Base-by-base conservation (phyloP, 768 basidiomycete species). In the Postia placenta region DNA sequence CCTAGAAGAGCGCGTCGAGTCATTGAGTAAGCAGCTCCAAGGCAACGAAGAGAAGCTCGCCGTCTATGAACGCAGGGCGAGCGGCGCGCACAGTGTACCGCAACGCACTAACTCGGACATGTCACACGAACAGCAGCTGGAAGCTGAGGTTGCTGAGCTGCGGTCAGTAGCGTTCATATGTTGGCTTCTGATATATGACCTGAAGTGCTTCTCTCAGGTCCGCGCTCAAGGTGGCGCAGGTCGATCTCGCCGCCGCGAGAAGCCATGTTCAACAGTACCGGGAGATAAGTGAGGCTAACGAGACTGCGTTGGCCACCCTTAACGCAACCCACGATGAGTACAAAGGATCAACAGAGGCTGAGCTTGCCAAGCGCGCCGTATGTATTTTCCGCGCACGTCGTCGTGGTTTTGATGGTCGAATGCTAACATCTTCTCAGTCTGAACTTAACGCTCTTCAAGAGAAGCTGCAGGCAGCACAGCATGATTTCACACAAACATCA, bases 21-120 rank as follows among this genome's bases (percentile, higher is more conserved):
- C 83, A 35, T 67, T 89, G 19, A 60, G 63, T n/a, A 68, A 72
- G 20, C 83, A 87, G 53, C 64, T 89, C 4, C 81, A 87, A 53
- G 87, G 87, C 25, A 83, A 82, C 48, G 79, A 83, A 40, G 91
- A 92, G 72, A 93, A 92, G 65, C 75, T 93, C 23, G 74, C 89
- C 1, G 87, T 93, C 2, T 94, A 91, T 57, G 91, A 93, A 60
- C 80, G 88, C 30, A 74, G 87, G 42, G 63, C 74, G 5, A 59
- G 67, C 3, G 58, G 64, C 2, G 39, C 61, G 4, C 52, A 55
- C 39, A 67, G 69, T 19, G 47, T 66, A 11, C 42, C 55, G 19
- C 64, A 69, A 38, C 58, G 55, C 14, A 60, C 62, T 22, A 72
- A 78, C 53, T 68, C 74, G 46, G 74, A 76, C 53, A 51, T 81